Base-by-base conservation (phyloP, 169 alveolate species). In the Ichthyophthirius multifiliis region DNA sequence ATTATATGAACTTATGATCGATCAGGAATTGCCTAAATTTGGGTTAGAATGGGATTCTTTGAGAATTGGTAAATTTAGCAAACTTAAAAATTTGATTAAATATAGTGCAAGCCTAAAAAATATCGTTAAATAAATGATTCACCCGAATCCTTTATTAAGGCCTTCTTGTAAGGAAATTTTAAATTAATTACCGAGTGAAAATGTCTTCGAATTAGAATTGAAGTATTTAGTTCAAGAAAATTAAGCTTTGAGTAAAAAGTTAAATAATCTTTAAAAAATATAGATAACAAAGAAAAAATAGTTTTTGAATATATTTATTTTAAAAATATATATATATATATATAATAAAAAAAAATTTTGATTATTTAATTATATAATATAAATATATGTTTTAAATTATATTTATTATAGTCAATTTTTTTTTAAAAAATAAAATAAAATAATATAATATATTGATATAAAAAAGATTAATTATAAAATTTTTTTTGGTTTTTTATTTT, bases 21-120 rank as follows among this genome's bases (percentile, higher is more conserved):
- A 55, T 10, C 18, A 55, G 31, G 71, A 55, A 27, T 39, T 55
- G 23, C 71, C 71, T 55, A 55, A 27, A 55, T 55, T 27, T 27
- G 71, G 71, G 3, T 18, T 39, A 10, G 71, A 55, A 27, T 55
- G 71, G 71, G 71, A 55, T 13, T 27, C 23, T 23, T 27, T 55
- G 13, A 55, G 71, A 55, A 27, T 39, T 27, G 71, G 71, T 1
- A 55, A 39, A 55, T 55, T 55, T 39, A 34, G 31, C 39, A 55
- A 55, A 7, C 71, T 55, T 23, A 55, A 27, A 39, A 55, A 55
- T 27, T 55, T 39, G 2, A 39, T 55, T 27, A 55, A 55, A 27
- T 55, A 55, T 55, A 55, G 71, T 27, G 71, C 71, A 20, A 55
- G 71, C 71, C 31, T 55, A 55, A 55, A 55, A 27, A 55, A 55